Evolutionary conservation across 2,329 filamentous ascomycete genomes (phyloP), one percentile per base, ranked within the genome.

Genomic region (Ophiobolus disseminans): DNA sequence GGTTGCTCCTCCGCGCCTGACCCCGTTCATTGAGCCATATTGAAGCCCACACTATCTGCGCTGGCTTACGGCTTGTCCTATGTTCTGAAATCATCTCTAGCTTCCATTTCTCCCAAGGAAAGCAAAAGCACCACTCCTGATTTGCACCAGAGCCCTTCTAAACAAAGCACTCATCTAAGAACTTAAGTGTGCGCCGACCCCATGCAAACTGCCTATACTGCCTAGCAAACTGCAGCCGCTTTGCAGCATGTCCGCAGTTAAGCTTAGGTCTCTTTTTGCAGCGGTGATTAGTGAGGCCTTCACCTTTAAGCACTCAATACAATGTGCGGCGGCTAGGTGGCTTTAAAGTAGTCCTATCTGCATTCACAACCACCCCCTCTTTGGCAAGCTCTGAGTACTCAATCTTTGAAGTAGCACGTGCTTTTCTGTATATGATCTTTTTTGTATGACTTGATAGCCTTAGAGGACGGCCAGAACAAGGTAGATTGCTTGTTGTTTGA

Each of bases 31-130:
- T 35, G 3, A 46, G 13, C 45, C 41, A 57, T 22, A 65, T 53
- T 11, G 46, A 38, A 11, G 22, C 59, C 59, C 42, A 63, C 13
- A 62, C 50, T 40, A 65, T 63, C 23, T 61, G 26, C 3, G 22
- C 26, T 10, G 51, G 41, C 23, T 45, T 41, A 26, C 11, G 14
- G 11, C 0, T 9, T 13, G 43, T 60, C 49, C 1, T 40, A 22
- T 35, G 48, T 13, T 53, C 28, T 7, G 46, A 39, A 23, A 65
- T 50, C 35, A 55, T 63, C 10, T 44, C 35, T 30, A 23, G 44
- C 41, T 52, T 39, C 43, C 36, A 66, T 48, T 60, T 57, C 37
- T 64, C 23, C 8, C 32, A 11, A n/a, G 44, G 42, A 13, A 39
- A 48, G 9, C 50, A 28, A 34, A 57, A 64, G 13, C 48, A 47